These are phyloP conservation scores for Lepidium africanum DNA, from an alignment of 345 rosid genomes.

Conservation along the genomic window DNA sequence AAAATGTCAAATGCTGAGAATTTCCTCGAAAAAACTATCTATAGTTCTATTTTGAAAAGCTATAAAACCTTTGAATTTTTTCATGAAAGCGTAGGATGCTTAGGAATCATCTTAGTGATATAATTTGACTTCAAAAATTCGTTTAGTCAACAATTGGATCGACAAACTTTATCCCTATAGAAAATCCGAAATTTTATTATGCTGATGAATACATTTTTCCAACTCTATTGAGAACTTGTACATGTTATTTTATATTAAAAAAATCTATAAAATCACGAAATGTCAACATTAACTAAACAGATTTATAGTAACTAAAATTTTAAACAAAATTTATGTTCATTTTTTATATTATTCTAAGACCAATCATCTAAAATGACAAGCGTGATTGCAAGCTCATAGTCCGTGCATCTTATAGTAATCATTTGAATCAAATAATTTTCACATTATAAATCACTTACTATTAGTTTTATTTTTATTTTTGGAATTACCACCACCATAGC, in stretches of 20 bases:
- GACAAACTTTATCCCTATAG: too few species aligned
- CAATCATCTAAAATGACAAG: neutral
- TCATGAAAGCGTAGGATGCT: neutral
- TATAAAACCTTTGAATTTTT: neutral
- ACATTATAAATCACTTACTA: neutral
- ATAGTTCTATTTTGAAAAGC: neutral
- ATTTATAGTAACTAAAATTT: neutral
- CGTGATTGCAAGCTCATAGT: slow-evolving; percentile 28
- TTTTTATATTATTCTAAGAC: neutral
- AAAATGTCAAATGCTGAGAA: slow-evolving; percentile 2
- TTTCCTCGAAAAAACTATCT: neutral
- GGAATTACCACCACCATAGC: slow-evolving; percentile 3
- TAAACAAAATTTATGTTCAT: neutral
- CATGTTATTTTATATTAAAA: neutral
- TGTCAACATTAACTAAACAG: neutral
- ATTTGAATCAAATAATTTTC: neutral
- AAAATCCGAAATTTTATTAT: too few species aligned
- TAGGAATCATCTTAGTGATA: too few species aligned
- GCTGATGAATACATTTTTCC: neutral
- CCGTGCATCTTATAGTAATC: slow-evolving; percentile 2
- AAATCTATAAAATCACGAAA: neutral
- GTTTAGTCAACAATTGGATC: too few species aligned
- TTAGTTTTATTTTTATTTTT: neutral
- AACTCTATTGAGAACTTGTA: neutral
- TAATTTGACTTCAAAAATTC: too few species aligned